Evolutionary conservation across 139 green algal genomes (phyloP), one percentile per base, ranked within the genome.

Genomic region (Pedinophyceae sp.): DNA sequence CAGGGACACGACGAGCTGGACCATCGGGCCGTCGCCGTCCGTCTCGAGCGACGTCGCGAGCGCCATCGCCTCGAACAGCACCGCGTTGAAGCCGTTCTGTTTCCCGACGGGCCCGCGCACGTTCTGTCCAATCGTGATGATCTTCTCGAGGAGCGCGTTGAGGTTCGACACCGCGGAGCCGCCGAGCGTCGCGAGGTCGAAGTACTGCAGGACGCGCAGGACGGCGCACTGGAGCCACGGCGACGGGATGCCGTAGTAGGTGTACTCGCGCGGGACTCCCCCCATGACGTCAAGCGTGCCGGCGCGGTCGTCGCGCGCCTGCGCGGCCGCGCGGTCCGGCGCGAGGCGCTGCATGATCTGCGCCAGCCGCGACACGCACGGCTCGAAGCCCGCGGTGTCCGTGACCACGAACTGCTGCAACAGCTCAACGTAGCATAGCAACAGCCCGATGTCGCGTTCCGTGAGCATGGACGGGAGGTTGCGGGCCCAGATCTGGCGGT

Each of bases 191-290:
- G 34, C 13, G 34, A 43, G 34, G 34, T 43, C 34, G 60, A 95
- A 97, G 72, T 93, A 92, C 73, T 96, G 83, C 68, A 99, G 74
- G 54, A 84, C 71, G 2, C 89, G 75, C 73, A 99, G 76, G 52
- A 60, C 75, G 69, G 89, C 93, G 45, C 83, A 70, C 73, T 95
- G 88, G 49, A 97, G 77, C 91, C 91, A 99, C n/a, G 91, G 92
- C 10, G 79, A 93, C 18, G 87, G 80, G 19, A 99, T 90, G 54
- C 86, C 87, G 52, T 98, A 99, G 79, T 97, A 99, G 19, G 85
- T 88, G 73, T 96, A 97, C 64, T 98, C 89, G 30, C 66, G 63
- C 3, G 64, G n/a, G n/a, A n/a, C n/a, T n/a, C n/a, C n/a, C n/a
- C n/a, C n/a, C n/a, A n/a, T 62, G 3, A 98, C 72, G n/a, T 93